Conservation (phyloP, 192 early-diverging fungal genomes). For the Gonapodya sp. region DNA sequence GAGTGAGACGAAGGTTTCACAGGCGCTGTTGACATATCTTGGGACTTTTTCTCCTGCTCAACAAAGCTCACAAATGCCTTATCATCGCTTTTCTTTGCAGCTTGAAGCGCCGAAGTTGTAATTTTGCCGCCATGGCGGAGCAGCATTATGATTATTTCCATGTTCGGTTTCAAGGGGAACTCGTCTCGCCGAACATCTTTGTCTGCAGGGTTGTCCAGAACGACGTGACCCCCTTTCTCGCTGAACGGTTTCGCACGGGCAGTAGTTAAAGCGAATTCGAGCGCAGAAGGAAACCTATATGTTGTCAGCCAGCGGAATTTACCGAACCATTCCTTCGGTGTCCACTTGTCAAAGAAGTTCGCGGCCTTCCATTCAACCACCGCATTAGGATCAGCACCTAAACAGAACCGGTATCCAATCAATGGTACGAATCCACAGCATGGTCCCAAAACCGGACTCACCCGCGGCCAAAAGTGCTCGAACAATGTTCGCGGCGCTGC, state of each 20-base stretch:
- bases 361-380: not conserved
- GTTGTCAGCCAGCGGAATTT: not conserved
- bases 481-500: not conserved
- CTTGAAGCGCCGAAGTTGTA: not conserved
- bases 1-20: not conserved
- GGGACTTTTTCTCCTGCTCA: not conserved
- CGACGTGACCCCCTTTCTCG: not conserved
- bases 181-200: not conserved
- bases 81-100: not conserved
- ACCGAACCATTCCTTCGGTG: not conserved
- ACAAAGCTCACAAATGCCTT: not conserved
- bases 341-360: not conserved
- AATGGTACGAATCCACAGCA: not conserved
- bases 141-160: not conserved
- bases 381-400: not conserved
- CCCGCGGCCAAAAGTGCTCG: not conserved
- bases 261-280: not conserved
- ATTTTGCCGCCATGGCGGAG: not conserved
- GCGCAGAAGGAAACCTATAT: not conserved
- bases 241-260: not conserved
- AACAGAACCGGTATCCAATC: not conserved
- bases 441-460: not conserved
- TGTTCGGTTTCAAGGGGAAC: not conserved
- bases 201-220: not conserved
- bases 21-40: not conserved